Percentiles rank a stretch among this genome's conserved stretches.
Conservation (phyloP, 768 basidiomycete genomes). For the Stropharia rugosoannulata region DNA sequence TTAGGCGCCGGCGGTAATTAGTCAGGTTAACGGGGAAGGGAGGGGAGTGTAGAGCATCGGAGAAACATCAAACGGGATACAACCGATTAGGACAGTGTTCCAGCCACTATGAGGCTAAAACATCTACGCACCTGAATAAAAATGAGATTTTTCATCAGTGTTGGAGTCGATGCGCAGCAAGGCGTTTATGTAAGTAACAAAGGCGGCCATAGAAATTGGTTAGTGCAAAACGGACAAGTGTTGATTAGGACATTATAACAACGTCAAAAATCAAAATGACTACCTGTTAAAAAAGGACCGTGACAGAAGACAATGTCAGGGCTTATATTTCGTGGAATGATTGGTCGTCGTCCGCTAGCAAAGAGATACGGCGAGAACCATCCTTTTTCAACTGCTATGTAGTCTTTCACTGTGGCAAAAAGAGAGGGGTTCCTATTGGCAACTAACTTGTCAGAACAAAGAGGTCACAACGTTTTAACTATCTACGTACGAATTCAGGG, state of each 20-base stretch:
- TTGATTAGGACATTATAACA: not conserved
- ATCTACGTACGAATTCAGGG: conserved; percentile 48
- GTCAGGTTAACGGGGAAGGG: not conserved
- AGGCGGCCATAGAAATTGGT: not conserved
- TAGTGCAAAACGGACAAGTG: not conserved
- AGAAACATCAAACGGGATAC: not conserved
- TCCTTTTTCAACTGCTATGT: conserved; percentile 61
- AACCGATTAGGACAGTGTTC: too few species aligned
- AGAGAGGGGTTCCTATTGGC: conserved; percentile 48
- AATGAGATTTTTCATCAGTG: too few species aligned
- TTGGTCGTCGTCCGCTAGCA: conserved; percentile 56
- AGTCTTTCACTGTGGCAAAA: conserved; percentile 61
- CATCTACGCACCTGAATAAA: too few species aligned
- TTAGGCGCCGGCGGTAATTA: not conserved
- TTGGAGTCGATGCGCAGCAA: not conserved
- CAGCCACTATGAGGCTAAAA: too few species aligned
- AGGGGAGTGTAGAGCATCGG: not conserved
- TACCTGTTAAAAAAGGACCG: conserved; percentile 59
- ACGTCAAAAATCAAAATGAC: conserved; percentile 2
- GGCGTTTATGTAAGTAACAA: not conserved
- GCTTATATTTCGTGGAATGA: conserved; percentile 61
- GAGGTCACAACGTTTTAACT: not conserved
- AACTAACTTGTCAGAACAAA: conserved; percentile 3
- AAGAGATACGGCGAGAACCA: conserved; percentile 72
- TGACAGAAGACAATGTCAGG: conserved; percentile 68